phyloP scores from a whole-genome alignment of 2,329 filamentous ascomycete species.

The Penicillium sp. region DNA sequence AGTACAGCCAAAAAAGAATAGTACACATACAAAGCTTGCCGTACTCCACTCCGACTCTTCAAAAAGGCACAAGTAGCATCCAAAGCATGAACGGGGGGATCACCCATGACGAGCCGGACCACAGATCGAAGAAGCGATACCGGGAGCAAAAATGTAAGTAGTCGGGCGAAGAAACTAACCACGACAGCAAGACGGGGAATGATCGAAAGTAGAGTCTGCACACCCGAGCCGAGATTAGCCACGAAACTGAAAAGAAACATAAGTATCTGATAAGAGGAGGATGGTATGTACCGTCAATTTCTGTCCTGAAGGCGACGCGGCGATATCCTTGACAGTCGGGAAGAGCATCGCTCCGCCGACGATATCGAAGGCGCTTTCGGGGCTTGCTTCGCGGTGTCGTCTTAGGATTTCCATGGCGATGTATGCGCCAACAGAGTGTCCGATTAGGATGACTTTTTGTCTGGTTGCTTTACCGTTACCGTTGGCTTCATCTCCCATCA shows the following conservation, averaged over 20 bases:
- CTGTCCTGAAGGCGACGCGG: conserved; percentile 58
- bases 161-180: conserved; percentile 39
- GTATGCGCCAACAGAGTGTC: conserved; percentile 73
- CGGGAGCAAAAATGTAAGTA: conserved; percentile 47
- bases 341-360: conserved; percentile 64
- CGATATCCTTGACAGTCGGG: conserved; percentile 71
- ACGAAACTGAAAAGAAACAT: not conserved
- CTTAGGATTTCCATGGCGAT: conserved; percentile 67
- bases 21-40: conserved; percentile 52
- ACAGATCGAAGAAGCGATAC: conserved; percentile 39
- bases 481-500: conserved; percentile 28
- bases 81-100: conserved; percentile 41
- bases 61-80: conserved; percentile 52
- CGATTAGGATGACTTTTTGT: conserved; percentile 60
- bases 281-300: conserved; percentile 45
- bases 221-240: not conserved
- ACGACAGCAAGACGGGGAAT: conserved; percentile 41
- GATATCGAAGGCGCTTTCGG: conserved; percentile 35
- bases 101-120: conserved; percentile 44
- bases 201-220: conserved; percentile 31
- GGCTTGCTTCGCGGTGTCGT: conserved; percentile 47
- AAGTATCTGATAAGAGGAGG: not conserved
- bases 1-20: not conserved
- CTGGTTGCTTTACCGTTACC: not conserved
- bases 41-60: conserved; percentile 49